phyloP scores from a whole-genome alignment of 345 rosid genomes.

The Linum tenue region DNA sequence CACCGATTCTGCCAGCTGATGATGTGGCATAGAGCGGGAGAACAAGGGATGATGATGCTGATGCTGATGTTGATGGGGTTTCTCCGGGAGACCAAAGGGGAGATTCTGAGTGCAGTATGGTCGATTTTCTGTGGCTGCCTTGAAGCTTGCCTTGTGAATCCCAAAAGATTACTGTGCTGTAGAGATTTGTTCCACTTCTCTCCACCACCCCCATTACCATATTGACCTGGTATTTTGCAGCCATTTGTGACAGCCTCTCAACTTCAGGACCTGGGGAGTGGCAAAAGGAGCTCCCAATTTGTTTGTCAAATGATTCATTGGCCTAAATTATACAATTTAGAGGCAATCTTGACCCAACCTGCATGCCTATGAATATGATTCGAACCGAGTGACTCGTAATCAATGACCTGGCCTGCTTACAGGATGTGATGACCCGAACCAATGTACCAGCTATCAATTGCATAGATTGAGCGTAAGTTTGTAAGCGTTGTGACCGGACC shows the following conservation, averaged over 20 bases:
- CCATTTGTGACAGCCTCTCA: slow-evolving; percentile 12
- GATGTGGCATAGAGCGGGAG: slow-evolving; percentile 14
- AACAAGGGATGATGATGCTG: no score
- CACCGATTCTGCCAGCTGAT: slow-evolving; percentile 18
- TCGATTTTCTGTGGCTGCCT: slow-evolving; percentile 18
- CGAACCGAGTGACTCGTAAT: no score
- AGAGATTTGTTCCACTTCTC: slow-evolving; percentile 14
- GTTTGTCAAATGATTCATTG: background rate
- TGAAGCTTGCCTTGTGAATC: slow-evolving; percentile 11
- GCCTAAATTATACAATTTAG: no score
- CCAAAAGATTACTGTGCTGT: slow-evolving; percentile 16
- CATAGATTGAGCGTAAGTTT: no score
- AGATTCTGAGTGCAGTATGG: slow-evolving; percentile 7
- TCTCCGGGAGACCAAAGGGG: slow-evolving; percentile 14
- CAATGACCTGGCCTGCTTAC: no score
- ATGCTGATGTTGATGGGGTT: background rate
- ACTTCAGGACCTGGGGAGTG: slow-evolving; percentile 18
- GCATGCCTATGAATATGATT: no score
- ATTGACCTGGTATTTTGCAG: slow-evolving; percentile 14
- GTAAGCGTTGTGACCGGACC: no score
- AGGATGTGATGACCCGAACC: no score
- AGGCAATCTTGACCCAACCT: no score
- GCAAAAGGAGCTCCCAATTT: background rate
- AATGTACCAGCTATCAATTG: no score
- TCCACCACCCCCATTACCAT: slow-evolving; percentile 23